These are phyloP conservation scores for Microbotryum saponariae DNA, from an alignment of 1,284 basidiomycete species.

Conservation along the genomic window DNA sequence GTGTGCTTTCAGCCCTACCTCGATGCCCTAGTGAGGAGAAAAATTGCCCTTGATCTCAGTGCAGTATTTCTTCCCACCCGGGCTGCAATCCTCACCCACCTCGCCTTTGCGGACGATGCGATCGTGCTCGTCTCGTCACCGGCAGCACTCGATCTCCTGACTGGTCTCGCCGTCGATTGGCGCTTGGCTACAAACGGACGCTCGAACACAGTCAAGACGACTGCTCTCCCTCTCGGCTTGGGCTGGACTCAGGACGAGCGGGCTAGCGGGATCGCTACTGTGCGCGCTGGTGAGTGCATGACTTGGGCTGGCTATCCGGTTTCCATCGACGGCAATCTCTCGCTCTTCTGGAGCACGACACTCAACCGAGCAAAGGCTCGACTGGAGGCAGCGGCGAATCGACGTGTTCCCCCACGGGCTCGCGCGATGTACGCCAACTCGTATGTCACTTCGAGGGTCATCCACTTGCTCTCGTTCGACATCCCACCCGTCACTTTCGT, in stretches of 20 bases:
- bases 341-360: no score
- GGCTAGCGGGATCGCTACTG: neutral
- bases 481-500: neutral
- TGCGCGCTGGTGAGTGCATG: no score
- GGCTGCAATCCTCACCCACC: neutral
- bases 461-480: conserved; percentile 6
- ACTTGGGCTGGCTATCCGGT: no score
- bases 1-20: conserved; percentile 5
- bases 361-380: no score
- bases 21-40: neutral
- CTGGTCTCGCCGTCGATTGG: conserved; percentile 3
- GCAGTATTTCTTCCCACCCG: neutral
- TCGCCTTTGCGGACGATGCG: conserved; percentile 7
- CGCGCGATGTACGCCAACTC: conserved; percentile 4
- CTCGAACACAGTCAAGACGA: conserved; percentile 3
- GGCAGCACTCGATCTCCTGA: neutral
- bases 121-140: neutral
- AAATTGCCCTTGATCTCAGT: neutral
- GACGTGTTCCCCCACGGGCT: no score
- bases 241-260: neutral
- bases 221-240: neutral
- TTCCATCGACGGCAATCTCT: no score
- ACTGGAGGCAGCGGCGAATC: no score
- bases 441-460: conserved; percentile 1
- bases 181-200: conserved; percentile 1